Percentiles rank a stretch among this genome's conserved stretches.
These are phyloP conservation scores for Alternaria sp. DNA, from an alignment of 2,329 filamentous ascomycete species.

Conservation along the genomic window DNA sequence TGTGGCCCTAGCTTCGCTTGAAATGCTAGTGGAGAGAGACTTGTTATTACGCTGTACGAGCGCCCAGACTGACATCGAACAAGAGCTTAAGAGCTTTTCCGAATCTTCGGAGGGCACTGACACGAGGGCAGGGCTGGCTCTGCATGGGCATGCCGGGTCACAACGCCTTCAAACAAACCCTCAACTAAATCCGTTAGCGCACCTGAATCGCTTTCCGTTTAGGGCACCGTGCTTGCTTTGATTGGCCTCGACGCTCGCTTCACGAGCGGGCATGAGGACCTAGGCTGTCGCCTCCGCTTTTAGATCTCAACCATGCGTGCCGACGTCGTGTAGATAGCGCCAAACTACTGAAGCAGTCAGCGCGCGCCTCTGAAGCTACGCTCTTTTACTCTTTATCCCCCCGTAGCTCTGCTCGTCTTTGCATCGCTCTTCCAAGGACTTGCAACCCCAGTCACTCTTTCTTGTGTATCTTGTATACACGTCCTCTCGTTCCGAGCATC, in stretches of 20 bases:
- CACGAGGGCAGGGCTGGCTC: slow-evolving; percentile 21
- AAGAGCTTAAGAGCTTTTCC: slow-evolving; percentile 12
- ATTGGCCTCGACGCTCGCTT: slow-evolving; percentile 32
- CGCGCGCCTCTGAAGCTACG: slow-evolving; percentile 23
- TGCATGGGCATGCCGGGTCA: slow-evolving; percentile 26
- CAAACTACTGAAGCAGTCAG: slow-evolving; percentile 27
- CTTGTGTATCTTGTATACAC: slow-evolving; percentile 42
- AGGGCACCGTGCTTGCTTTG: slow-evolving; percentile 18
- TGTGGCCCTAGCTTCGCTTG: no score
- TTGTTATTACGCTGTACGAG: slow-evolving; percentile 7
- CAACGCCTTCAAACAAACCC: slow-evolving; percentile 26
- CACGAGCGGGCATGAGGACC: slow-evolving; percentile 26
- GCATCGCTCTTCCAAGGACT: slow-evolving; percentile 25
- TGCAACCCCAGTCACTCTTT: slow-evolving; percentile 26
- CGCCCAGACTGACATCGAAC: slow-evolving; percentile 10
- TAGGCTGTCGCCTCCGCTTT: slow-evolving; percentile 40
- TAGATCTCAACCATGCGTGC: slow-evolving; percentile 39
- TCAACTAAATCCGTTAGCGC: slow-evolving; percentile 31
- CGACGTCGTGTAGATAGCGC: slow-evolving; percentile 32
- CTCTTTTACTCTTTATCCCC: slow-evolving; percentile 37
- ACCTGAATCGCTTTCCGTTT: slow-evolving; percentile 29
- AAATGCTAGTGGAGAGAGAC: not conserved
- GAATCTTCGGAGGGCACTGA: slow-evolving; percentile 6
- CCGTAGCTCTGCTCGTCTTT: slow-evolving; percentile 24
- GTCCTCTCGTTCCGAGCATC: slow-evolving; percentile 39